Evolutionary conservation across 306 rosid species (phyloP).

Genomic region (Rosa lucieae): DNA sequence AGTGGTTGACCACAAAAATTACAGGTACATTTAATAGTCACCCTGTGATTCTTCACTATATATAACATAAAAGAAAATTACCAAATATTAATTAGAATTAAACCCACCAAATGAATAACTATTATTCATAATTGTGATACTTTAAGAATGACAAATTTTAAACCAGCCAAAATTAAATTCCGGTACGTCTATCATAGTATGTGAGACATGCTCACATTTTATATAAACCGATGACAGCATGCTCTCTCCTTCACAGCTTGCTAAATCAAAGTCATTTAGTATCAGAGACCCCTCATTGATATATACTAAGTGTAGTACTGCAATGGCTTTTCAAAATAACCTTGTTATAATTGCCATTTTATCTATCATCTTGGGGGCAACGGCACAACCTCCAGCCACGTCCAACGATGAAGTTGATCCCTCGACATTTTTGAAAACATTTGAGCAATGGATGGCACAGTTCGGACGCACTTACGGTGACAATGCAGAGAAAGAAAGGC

Average conservation of each 20-base stretch:
- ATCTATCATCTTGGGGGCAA: not conserved
- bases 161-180: not conserved
- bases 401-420: not conserved
- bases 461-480: conserved; percentile 22
- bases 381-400: not conserved
- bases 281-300: not conserved
- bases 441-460: conserved; percentile 1
- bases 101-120: not conserved
- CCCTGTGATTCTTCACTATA: too few relatives aligned
- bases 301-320: not conserved
- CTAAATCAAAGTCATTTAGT: not conserved
- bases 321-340: not conserved
- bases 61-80: too few relatives aligned
- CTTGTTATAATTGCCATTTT: not conserved
- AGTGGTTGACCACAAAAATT: too few relatives aligned
- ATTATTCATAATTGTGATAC: not conserved
- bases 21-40: too few relatives aligned
- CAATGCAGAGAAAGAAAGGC: conserved; percentile 26
- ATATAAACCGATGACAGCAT: not conserved
- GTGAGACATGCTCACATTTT: not conserved
- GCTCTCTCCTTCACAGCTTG: not conserved
- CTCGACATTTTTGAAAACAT: not conserved
- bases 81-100: not conserved
- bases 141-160: not conserved
- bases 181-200: too few relatives aligned